Conservation (phyloP, 2,329 filamentous ascomycete species). For the Myotisia sp. region DNA sequence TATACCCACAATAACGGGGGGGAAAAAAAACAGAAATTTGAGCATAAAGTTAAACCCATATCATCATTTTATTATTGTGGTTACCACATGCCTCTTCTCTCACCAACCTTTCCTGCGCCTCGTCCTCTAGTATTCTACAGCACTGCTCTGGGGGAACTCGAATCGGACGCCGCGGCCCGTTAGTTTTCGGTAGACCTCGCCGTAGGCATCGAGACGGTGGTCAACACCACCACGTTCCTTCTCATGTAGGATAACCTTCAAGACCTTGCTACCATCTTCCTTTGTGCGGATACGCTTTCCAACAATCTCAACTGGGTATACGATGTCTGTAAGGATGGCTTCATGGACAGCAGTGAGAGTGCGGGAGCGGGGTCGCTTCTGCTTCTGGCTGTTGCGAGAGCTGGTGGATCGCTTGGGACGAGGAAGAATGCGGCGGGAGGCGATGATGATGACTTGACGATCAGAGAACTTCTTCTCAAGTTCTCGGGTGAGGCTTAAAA, state of each 20-base stretch:
- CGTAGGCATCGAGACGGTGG: constrained; percentile 99
- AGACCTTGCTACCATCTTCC: constrained; percentile 94
- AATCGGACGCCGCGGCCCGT: constrained; percentile 94
- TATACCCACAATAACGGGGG: too few species aligned
- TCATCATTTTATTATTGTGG: too few species aligned
- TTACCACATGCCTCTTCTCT: too few species aligned
- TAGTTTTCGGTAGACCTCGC: constrained; percentile 96
- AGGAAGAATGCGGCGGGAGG: constrained; percentile 95
- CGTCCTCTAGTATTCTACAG: constrained; percentile 64
- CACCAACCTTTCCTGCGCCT: too few species aligned
- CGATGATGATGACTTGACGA: constrained; percentile 98
- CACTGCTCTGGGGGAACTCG: constrained; percentile 84
- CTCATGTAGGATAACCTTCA: constrained; percentile 99
- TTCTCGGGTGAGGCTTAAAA: constrained; percentile 82
- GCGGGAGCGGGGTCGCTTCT: constrained; percentile 96
- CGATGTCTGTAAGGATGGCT: constrained; percentile 91
- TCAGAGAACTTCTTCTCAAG: constrained; percentile 99
- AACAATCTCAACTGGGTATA: constrained; percentile 99
- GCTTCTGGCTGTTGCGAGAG: constrained; percentile 88
- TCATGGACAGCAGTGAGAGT: constrained; percentile 98
- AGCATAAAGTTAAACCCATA: too few species aligned
- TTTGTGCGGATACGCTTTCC: constrained; percentile 98
- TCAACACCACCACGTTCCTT: constrained; percentile 99
- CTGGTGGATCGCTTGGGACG: constrained; percentile 97
- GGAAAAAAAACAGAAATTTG: too few species aligned